Evolutionary conservation across 2,329 filamentous ascomycete genomes (phyloP).

Genomic region (Microdochium bolleyi): DNA sequence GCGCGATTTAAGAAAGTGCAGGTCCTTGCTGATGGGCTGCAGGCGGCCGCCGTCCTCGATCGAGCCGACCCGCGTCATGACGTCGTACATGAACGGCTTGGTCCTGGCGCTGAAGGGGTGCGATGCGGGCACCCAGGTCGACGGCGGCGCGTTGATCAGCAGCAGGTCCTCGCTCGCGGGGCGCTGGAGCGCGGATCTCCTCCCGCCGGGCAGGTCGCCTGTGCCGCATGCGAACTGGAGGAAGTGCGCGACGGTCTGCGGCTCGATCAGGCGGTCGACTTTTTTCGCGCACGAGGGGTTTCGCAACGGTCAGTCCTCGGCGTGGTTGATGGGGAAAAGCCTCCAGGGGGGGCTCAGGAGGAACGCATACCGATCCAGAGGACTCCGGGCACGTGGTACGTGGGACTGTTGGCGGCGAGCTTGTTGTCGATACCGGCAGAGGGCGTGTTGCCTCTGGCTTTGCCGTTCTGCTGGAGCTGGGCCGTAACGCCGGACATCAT

Average conservation of each 20-base stretch:
- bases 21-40: constrained; percentile 13
- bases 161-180: neutral
- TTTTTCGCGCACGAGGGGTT: too few species aligned
- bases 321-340: too few species aligned
- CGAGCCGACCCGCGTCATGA: constrained; percentile 8
- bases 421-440: neutral
- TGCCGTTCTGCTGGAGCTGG: neutral
- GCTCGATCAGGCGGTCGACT: neutral
- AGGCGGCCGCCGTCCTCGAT: constrained; percentile 9
- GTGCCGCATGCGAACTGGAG: neutral
- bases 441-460: neutral
- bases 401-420: neutral
- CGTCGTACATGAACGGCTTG: neutral
- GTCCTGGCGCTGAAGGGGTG: neutral
- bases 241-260: neutral
- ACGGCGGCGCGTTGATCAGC: neutral
- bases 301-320: too few species aligned
- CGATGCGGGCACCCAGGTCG: neutral
- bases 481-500: neutral
- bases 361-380: too few species aligned
- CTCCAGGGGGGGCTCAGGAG: too few species aligned
- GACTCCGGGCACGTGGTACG: neutral
- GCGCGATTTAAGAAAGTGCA: constrained; percentile 19
- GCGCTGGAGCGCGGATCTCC: neutral
- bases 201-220: neutral